phyloP scores from a whole-genome alignment of 2,329 filamentous ascomycete species.

The Cercospora beticola region DNA sequence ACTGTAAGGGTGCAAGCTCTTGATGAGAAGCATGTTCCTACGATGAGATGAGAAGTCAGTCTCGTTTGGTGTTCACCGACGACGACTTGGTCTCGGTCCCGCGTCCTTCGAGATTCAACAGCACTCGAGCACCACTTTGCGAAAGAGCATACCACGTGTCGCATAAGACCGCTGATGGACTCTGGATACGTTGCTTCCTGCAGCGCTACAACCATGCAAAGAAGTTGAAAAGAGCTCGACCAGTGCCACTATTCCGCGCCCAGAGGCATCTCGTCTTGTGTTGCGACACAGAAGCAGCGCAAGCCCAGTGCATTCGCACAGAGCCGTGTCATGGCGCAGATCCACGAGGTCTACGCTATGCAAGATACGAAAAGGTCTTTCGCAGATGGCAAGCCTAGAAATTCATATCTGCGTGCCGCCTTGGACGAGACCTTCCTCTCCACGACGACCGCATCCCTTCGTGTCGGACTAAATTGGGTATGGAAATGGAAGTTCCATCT shows the following conservation, averaged over 20 bases:
- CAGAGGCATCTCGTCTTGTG: background rate
- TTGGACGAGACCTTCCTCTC: background rate
- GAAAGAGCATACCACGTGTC: background rate
- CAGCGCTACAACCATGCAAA: background rate
- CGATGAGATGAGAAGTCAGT: background rate
- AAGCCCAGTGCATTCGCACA: background rate
- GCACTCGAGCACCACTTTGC: background rate
- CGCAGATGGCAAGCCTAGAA: background rate
- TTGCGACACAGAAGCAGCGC: background rate
- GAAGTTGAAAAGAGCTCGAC: background rate
- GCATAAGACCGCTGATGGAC: background rate
- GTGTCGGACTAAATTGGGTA: background rate
- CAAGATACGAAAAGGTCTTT: background rate
- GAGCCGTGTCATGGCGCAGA: background rate
- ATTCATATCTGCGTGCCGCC: background rate
- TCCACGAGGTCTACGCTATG: background rate
- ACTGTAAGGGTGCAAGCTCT: too few species aligned
- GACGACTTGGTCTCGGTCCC: background rate
- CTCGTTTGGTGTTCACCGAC: background rate
- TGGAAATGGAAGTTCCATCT: background rate
- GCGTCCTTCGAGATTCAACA: background rate
- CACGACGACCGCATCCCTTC: background rate
- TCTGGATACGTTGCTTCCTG: background rate
- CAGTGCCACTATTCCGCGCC: background rate
- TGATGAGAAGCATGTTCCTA: background rate